Percentiles rank a stretch among this genome's conserved stretches.
These are phyloP conservation scores for Chrysosporium keratinophilum DNA, from an alignment of 2,329 filamentous ascomycete species.

Conservation along the genomic window DNA sequence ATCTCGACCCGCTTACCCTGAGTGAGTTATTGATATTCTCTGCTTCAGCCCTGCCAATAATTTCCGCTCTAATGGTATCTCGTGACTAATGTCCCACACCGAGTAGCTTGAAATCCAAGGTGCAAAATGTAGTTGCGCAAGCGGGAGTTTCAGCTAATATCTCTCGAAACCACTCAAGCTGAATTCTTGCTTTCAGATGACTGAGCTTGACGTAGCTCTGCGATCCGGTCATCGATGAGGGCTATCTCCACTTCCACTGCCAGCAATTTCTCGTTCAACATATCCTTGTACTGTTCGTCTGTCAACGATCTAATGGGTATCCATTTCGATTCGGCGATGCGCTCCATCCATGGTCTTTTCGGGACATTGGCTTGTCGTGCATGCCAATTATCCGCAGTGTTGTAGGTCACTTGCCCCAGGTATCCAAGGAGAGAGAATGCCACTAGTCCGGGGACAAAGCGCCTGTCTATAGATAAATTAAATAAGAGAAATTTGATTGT, in stretches of 20 bases:
- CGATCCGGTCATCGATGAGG: slow-evolving; percentile 65
- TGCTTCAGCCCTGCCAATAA: too few species aligned
- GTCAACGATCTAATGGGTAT: slow-evolving; percentile 60
- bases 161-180: neutral
- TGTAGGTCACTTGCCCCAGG: slow-evolving; percentile 47
- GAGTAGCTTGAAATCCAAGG: too few species aligned
- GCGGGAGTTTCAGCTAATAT: too few species aligned
- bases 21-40: too few species aligned
- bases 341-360: slow-evolving; percentile 38
- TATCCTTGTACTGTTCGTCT: slow-evolving; percentile 60
- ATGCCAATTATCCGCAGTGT: slow-evolving; percentile 41
- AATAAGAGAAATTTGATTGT: too few species aligned
- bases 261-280: slow-evolving; percentile 61
- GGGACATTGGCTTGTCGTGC: slow-evolving; percentile 28
- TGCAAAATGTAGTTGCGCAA: too few species aligned
- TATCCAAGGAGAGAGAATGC: slow-evolving; percentile 51
- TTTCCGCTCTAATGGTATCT: too few species aligned
- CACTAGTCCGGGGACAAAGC: slow-evolving; percentile 49
- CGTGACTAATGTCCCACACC: too few species aligned
- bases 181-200: neutral
- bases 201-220: slow-evolving; percentile 34
- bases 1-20: too few species aligned
- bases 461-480: slow-evolving; percentile 45
- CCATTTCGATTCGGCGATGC: slow-evolving; percentile 53
- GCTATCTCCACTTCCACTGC: slow-evolving; percentile 66